Base-by-base conservation (phyloP, 371 early-diverging fungal species). In the Mucor circinelloides region DNA sequence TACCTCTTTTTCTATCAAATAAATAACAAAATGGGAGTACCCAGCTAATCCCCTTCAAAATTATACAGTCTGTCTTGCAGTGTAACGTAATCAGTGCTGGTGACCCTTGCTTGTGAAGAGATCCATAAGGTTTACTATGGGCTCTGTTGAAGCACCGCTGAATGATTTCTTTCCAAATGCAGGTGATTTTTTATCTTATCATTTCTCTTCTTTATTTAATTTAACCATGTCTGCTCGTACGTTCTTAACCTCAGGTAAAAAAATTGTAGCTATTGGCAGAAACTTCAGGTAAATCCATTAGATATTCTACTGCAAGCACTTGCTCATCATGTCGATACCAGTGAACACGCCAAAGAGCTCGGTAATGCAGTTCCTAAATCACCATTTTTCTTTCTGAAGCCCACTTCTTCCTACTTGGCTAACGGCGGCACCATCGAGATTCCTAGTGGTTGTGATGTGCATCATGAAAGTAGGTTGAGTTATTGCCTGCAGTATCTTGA, bases 321-420 rank as follows among this genome's bases (percentile, higher is more conserved):
- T 21, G 10, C 23, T 19, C 9, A 30, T 30, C 30, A n/a, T 23
- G n/a, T 17, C 8, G 17, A 30, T 23, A 25, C 9, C 2, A 90
- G 90, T 64, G 95, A 94, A 66, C 97, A 97, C 70, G 96, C 96
- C 38, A 93, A 94, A 72, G 97, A 97, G 76, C 87, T 98, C 6
- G 93, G 94, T 52, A 97, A 95, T 73, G 87, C 93, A 10, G 92
- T 97, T 17, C 97, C 97, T 4, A 92, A 82, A 27, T 73, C 88
- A 4, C 97, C 97, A 23, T 91, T 97, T 76, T 93, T 96, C 77
- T 98, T 98, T 72, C 84, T 98, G 58, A 98, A 98, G 84, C 98
- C 98, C 12, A 90, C 95, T 3, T 91, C 94, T 44, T 95, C 95
- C 12, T 95, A 90, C 67, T 79, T 94, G 59, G 68, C 83, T 13